Percentiles rank a stretch among this genome's conserved stretches.
phyloP scores from a whole-genome alignment of 352 stramenopile species.

The Phytophthora tentaculata region DNA sequence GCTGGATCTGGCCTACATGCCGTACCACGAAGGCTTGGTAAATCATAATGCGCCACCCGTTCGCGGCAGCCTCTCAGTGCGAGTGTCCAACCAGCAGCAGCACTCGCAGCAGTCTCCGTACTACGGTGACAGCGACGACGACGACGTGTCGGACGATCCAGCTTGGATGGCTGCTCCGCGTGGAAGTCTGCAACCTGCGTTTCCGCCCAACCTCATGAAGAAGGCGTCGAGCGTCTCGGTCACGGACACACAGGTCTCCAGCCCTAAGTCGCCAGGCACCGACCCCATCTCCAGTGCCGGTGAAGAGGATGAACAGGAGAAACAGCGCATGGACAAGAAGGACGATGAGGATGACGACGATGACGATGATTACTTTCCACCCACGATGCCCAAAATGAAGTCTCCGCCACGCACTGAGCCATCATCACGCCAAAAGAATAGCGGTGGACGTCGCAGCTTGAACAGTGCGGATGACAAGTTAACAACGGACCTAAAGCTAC shows the following conservation, averaged over 20 bases:
- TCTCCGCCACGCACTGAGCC: constrained; percentile 7
- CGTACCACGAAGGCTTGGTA: constrained; percentile 55
- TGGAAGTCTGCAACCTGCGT: constrained; percentile 58
- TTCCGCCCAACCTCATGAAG: constrained; percentile 66
- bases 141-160: constrained; percentile 74
- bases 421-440: constrained; percentile 14
- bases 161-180: constrained; percentile 73
- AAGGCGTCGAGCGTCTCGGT: constrained; percentile 52
- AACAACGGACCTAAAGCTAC: constrained; percentile 26
- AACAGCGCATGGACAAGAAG: constrained; percentile 17
- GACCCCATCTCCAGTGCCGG: constrained; percentile 26
- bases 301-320: constrained; percentile 43
- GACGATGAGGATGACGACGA: constrained; percentile 41
- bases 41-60: constrained; percentile 46
- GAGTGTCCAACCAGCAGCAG: constrained; percentile 27
- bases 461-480: constrained; percentile 24
- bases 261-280: constrained; percentile 35
- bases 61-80: constrained; percentile 45
- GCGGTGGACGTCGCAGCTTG: constrained; percentile 27
- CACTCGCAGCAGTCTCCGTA: constrained; percentile 35
- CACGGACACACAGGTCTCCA: constrained; percentile 39
- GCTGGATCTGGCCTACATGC: constrained; percentile 52
- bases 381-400: constrained; percentile 27
- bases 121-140: constrained; percentile 48
- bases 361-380: constrained; percentile 37